These are phyloP conservation scores for Staphylotrichum tortipilum DNA, from an alignment of 495 filamentous ascomycete genomes.

Conservation along the genomic window DNA sequence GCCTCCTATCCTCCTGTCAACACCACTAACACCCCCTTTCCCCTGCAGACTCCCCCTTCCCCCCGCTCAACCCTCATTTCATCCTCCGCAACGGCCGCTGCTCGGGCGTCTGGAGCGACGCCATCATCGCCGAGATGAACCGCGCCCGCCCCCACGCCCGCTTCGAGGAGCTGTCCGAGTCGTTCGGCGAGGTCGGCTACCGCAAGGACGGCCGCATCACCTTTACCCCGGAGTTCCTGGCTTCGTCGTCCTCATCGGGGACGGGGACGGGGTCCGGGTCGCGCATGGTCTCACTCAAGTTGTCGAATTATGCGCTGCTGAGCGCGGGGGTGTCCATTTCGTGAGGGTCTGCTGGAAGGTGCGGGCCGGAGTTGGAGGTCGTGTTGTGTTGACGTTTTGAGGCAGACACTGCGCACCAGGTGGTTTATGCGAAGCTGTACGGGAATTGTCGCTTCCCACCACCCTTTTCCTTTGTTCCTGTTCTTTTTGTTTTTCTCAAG, in stretches of 20 bases:
- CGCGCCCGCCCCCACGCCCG: conserved; percentile 44
- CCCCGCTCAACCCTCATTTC: conserved; percentile 59
- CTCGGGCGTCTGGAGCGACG: conserved; percentile 60
- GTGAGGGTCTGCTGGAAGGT: neutral
- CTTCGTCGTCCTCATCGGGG: conserved; percentile 34
- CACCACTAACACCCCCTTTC: neutral
- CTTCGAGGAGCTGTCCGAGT: conserved; percentile 51
- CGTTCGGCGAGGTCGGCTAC: conserved; percentile 42
- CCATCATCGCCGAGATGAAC: conserved; percentile 49
- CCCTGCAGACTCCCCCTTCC: conserved; percentile 42
- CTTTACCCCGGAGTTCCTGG: conserved; percentile 40
- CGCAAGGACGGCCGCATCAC: conserved; percentile 45
- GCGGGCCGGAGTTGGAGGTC: too few species aligned
- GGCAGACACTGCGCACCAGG: too few species aligned
- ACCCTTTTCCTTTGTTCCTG: too few species aligned
- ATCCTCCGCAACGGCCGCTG: conserved; percentile 47
- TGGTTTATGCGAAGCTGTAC: neutral
- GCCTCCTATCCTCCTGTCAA: neutral
- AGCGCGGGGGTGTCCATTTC: conserved; percentile 21
- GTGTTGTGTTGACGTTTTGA: too few species aligned
- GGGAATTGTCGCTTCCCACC: too few species aligned
- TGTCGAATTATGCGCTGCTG: conserved; percentile 40
- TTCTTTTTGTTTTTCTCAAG: too few species aligned
- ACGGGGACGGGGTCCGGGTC: too few species aligned
- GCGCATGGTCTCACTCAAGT: conserved; percentile 37